Conservation (phyloP, 2,329 filamentous ascomycete genomes). For the Fusarium tuaranense region DNA sequence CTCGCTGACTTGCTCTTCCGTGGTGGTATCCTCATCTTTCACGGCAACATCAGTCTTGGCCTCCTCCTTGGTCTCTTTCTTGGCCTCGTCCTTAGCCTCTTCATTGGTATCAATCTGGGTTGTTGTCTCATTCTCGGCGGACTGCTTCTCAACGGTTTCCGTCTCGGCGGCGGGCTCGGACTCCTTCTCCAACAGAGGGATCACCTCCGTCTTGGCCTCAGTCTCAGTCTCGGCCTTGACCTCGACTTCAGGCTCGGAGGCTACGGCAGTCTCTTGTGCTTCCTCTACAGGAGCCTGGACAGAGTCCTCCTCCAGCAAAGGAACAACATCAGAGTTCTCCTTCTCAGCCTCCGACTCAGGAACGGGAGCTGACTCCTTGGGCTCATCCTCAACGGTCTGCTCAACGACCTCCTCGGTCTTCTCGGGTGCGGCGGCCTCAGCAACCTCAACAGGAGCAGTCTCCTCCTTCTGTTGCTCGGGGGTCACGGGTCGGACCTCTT, state of each 20-base stretch:
- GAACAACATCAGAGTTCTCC: constrained; percentile 18
- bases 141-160: constrained; percentile 8
- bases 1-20: constrained; percentile 15
- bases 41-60: background rate
- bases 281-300: constrained; percentile 16
- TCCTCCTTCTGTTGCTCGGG: constrained; percentile 12
- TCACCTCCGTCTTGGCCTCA: constrained; percentile 12
- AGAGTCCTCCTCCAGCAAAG: constrained; percentile 28
- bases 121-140: constrained; percentile 11
- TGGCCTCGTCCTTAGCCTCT: constrained; percentile 1
- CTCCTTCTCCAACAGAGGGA: constrained; percentile 29
- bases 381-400: background rate
- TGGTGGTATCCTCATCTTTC: constrained; percentile 26
- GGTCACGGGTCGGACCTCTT: constrained; percentile 5
- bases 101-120: constrained; percentile 15
- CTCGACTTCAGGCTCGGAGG: constrained; percentile 15
- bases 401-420: constrained; percentile 18
- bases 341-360: constrained; percentile 11
- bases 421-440: constrained; percentile 22
- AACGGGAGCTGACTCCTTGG: background rate
- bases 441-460: background rate
- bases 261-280: constrained; percentile 6
- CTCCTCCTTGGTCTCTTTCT: constrained; percentile 21
- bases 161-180: constrained; percentile 3
- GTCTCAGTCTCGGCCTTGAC: background rate